Evolutionary conservation across 495 filamentous ascomycete species (phyloP).

Genomic region (Penicillium maclennaniae): DNA sequence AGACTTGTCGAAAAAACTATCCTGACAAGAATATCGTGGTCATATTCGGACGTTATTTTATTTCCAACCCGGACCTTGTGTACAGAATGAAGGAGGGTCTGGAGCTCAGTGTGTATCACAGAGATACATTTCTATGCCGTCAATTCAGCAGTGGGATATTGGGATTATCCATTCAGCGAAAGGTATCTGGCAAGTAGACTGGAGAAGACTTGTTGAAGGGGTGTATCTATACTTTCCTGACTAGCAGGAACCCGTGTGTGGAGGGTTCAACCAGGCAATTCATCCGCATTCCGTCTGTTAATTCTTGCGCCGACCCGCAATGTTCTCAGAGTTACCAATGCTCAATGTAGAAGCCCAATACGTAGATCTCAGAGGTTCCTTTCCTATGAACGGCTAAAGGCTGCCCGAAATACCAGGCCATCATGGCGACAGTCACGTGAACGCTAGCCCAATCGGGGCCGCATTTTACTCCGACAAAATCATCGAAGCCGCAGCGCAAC

Average conservation of each 20-base stretch:
- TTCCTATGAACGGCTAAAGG: too few species aligned
- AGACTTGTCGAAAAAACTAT: conserved; percentile 47
- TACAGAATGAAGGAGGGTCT: conserved; percentile 50
- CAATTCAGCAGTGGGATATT: conserved; percentile 5
- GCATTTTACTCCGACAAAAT: conserved; percentile 33
- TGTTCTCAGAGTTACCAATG: too few species aligned
- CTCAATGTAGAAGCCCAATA: too few species aligned
- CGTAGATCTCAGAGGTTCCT: too few species aligned
- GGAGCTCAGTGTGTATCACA: conserved; percentile 12
- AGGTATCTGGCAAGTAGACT: conserved; percentile 1
- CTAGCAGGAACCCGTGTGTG: too few species aligned
- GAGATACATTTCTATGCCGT: conserved; percentile 10
- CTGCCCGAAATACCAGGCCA: not conserved
- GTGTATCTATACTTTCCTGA: not conserved
- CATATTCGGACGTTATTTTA: conserved; percentile 59
- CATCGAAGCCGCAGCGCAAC: conserved; percentile 28
- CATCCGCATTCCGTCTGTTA: too few species aligned
- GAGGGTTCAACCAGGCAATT: too few species aligned
- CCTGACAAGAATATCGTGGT: conserved; percentile 45
- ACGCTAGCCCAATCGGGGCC: conserved; percentile 30
- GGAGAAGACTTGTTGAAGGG: not conserved
- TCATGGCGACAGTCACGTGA: conserved; percentile 24
- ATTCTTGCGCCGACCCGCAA: too few species aligned
- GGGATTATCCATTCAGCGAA: conserved; percentile 13
- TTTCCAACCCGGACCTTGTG: conserved; percentile 63